Conservation (phyloP, 169 alveolate species). For the Perkinsus marinus region DNA sequence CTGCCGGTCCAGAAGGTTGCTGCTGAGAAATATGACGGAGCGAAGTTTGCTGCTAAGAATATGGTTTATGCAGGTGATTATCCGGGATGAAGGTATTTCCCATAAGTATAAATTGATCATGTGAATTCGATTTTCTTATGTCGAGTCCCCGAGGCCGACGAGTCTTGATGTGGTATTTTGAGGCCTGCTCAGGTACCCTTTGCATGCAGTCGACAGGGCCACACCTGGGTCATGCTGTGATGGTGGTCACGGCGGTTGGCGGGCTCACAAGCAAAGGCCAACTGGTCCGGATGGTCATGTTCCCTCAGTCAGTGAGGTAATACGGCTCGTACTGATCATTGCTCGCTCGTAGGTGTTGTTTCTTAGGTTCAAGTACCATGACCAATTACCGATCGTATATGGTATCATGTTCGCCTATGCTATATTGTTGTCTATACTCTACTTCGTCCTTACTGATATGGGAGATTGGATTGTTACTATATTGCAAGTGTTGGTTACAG, state of each 20-base stretch:
- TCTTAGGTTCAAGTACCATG: not conserved
- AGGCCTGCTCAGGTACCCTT: not conserved
- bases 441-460: not conserved
- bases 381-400: not conserved
- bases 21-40: not conserved
- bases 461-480: not conserved
- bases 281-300: not conserved
- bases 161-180: too few species aligned
- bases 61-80: not conserved
- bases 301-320: not conserved
- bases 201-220: not conserved
- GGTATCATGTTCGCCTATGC: not conserved
- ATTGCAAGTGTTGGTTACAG: not conserved
- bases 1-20: constrained; percentile 4
- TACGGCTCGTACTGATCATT: too few species aligned
- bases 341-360: not conserved
- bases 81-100: not conserved
- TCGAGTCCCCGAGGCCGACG: too few species aligned
- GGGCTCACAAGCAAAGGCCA: not conserved
- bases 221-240: not conserved
- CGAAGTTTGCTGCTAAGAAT: not conserved
- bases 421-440: not conserved
- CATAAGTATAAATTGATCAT: too few species aligned
- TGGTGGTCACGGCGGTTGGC: not conserved
- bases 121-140: too few species aligned